Base-by-base conservation (phyloP, 306 rosid genomes). In the Luffa acutangula region DNA sequence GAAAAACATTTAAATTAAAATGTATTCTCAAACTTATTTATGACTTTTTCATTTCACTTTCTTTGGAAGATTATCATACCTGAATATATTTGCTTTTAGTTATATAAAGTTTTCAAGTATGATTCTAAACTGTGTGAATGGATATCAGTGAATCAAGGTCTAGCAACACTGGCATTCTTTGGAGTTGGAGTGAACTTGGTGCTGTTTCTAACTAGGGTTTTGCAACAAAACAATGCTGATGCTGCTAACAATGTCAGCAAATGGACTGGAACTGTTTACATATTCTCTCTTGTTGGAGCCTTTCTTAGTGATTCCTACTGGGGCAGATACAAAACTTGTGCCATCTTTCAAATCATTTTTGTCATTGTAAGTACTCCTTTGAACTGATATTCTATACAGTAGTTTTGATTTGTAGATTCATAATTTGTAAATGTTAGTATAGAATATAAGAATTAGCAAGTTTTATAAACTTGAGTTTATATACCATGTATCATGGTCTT, bases 251-350 rank as follows among this genome's bases (percentile, higher is more conserved):
- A 78, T 43, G 96, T 93, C 48, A 93, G 96, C 91, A 93, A 93
- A 82, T 93, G 97, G 97, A 93, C 93, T 4, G 97, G 97, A 45
- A 93, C 97, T 1, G 97, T 93, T 33, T 93, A 93, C 65, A 91
- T 93, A 63, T 93, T 91, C 89, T 93, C 97, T 25, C 92, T 93
- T 7, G 93, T 93, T 17, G 97, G 97, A 45, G 97, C 97, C 46
- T 93, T 93, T 70, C 96, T 93, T 6, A 93, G 97, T 80, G 97
- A 93, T 79, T 93, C 97, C 6, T 93, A 93, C 3, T 93, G 97
- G 97, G 97, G 97, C 77, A 89, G 97, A 82, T 93, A 87, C 78
- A 93, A 91, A 78, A 93, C 96, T 18, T 91, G 97, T 83, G 94
- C 93, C 20, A 81, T 93, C 43, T 93, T 93, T 82, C 97, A 93